These are phyloP conservation scores for Tolypocladium sp. DNA, from an alignment of 2,329 filamentous ascomycete species.

Conservation along the genomic window DNA sequence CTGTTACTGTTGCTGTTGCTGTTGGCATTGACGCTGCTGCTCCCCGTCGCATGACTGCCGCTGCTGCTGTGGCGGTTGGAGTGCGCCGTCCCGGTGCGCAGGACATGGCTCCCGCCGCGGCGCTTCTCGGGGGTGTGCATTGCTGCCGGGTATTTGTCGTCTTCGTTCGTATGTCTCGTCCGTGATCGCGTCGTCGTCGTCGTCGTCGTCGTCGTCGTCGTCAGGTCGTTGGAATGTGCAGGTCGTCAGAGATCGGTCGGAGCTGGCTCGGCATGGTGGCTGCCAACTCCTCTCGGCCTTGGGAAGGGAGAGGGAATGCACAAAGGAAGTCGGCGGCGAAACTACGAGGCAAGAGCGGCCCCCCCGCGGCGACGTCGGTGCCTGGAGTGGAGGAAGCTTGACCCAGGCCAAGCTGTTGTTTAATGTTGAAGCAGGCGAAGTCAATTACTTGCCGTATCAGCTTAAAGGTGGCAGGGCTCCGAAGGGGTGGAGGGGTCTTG, in stretches of 20 bases:
- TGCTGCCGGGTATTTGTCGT: neutral
- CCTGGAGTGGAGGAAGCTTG: neutral
- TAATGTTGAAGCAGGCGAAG: neutral
- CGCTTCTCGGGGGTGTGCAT: constrained; percentile 38
- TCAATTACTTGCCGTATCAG: neutral
- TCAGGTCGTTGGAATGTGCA: constrained; percentile 16
- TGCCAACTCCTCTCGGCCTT: neutral
- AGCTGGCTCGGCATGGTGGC: constrained; percentile 20
- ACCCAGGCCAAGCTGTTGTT: neutral
- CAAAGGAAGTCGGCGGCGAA: neutral
- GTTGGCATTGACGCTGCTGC: constrained; percentile 4
- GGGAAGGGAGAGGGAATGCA: neutral
- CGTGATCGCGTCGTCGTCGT: neutral
- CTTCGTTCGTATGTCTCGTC: neutral
- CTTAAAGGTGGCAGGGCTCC: neutral
- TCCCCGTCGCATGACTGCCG: constrained; percentile 11
- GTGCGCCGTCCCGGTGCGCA: constrained; percentile 10
- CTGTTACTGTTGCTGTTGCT: constrained; percentile 10
- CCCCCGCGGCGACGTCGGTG: neutral
- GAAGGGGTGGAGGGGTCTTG: neutral
- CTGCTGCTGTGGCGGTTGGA: constrained; percentile 11
- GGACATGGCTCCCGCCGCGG: constrained; percentile 21
- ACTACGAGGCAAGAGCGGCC: neutral
- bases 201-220: constrained; percentile 1
- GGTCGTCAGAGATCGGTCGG: constrained; percentile 5